A percentile compares a stretch with the other conserved stretches of the same genome.
Evolutionary conservation across 306 rosid genomes (phyloP).

Genomic region (Aeschynomene evenia): DNA sequence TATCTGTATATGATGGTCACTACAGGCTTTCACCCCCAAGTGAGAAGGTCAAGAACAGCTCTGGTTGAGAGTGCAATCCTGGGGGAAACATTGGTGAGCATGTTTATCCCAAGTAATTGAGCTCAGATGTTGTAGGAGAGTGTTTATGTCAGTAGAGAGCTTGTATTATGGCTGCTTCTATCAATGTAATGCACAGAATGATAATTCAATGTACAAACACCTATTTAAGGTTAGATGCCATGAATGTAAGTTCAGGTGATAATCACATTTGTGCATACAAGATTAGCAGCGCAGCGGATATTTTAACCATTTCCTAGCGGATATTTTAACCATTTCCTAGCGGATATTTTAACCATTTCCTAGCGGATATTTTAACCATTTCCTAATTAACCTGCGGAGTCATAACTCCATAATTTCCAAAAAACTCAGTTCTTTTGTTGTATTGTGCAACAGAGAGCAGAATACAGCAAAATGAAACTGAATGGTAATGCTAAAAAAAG

Average conservation of each 20-base stretch:
- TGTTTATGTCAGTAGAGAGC: neutral
- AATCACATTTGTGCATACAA: neutral
- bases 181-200: constrained; percentile 12
- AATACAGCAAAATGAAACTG: too few relatives aligned
- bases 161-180: constrained; percentile 18
- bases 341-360: too few relatives aligned
- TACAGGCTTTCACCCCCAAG: constrained; percentile 35
- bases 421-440: neutral
- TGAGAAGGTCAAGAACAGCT: constrained; percentile 10
- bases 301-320: constrained; percentile 9
- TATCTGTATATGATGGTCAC: neutral
- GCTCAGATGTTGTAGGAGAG: constrained; percentile 8
- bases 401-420: neutral
- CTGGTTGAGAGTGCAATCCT: constrained; percentile 1
- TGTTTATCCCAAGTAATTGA: constrained; percentile 19
- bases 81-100: constrained; percentile 13
- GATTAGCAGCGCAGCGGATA: neutral
- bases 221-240: constrained; percentile 12
- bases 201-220: constrained; percentile 15
- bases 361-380: neutral
- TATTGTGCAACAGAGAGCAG: too few relatives aligned
- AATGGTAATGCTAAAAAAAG: too few relatives aligned
- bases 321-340: too few relatives aligned
- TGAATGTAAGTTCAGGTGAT: constrained; percentile 14
- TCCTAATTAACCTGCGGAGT: neutral